These are phyloP conservation scores for Hylodesmum podocarpum DNA, from an alignment of 306 rosid species.

Conservation along the genomic window DNA sequence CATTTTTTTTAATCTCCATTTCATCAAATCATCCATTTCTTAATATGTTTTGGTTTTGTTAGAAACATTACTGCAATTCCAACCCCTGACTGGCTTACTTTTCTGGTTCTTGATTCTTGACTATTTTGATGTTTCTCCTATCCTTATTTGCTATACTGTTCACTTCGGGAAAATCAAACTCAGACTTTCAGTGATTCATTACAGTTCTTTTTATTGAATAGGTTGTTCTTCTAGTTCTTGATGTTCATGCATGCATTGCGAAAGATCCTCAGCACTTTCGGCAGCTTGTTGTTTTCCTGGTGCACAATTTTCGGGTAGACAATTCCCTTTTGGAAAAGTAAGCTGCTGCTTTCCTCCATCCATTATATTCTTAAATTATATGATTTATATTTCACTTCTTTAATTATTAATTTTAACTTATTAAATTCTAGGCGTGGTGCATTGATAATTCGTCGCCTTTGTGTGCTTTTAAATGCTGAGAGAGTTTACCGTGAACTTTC, in stretches of 20 bases:
- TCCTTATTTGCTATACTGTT: slow-evolving; percentile 15
- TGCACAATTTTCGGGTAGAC: slow-evolving; percentile 73
- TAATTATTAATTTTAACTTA: not conserved
- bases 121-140: not conserved
- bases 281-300: slow-evolving; percentile 81
- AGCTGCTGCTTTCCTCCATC: slow-evolving; percentile 38
- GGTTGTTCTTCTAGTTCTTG: slow-evolving; percentile 98
- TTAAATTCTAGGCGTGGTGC: slow-evolving; percentile 81
- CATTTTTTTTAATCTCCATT: not conserved
- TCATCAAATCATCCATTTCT: slow-evolving; percentile 16
- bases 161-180: not conserved
- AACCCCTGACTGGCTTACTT: not conserved
- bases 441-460: slow-evolving; percentile 85
- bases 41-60: slow-evolving; percentile 1
- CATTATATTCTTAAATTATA: slow-evolving; percentile 2
- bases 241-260: slow-evolving; percentile 94
- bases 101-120: slow-evolving; percentile 6
- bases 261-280: slow-evolving; percentile 79
- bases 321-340: slow-evolving; percentile 92
- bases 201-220: slow-evolving; percentile 31
- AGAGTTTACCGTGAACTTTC: slow-evolving; percentile 92
- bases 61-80: not conserved
- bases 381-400: slow-evolving; percentile 16
- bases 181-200: slow-evolving; percentile 18
- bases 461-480: slow-evolving; percentile 96